phyloP scores from a whole-genome alignment of 2,329 filamentous ascomycete species.

The Beauveria pseudobassiana region DNA sequence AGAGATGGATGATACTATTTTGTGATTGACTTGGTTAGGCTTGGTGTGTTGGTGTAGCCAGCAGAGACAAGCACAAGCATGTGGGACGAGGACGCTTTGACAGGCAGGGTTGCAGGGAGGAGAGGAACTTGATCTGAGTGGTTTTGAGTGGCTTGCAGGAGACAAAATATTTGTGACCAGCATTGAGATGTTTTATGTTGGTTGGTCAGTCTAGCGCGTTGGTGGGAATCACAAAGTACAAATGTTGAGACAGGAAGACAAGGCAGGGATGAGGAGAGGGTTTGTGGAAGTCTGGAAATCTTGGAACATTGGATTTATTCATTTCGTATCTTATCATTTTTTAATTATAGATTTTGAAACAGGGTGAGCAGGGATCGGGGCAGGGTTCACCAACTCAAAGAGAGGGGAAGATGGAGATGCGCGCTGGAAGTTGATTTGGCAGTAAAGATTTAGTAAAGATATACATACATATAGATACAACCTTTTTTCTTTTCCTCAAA shows the following conservation, averaged over 20 bases:
- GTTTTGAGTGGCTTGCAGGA: too few species aligned
- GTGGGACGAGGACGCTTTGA: conserved; percentile 2
- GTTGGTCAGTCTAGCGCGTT: too few species aligned
- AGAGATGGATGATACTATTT: neutral
- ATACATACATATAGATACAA: neutral
- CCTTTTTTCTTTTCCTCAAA: neutral
- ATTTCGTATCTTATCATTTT: neutral
- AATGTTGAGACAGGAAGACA: neutral
- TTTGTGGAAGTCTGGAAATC: too few species aligned
- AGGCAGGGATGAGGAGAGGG: neutral
- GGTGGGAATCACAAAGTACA: too few species aligned
- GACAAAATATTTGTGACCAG: too few species aligned
- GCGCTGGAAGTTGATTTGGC: neutral
- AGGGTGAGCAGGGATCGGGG: neutral
- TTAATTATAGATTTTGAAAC: neutral
- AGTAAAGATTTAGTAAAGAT: neutral
- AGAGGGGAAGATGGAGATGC: neutral
- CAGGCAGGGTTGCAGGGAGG: neutral
- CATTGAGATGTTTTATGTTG: too few species aligned
- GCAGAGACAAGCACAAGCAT: neutral
- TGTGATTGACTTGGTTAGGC: too few species aligned
- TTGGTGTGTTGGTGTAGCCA: too few species aligned
- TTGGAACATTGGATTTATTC: too few species aligned
- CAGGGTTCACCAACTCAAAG: too few species aligned
- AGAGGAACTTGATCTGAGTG: neutral